Evolutionary conservation across 371 early-diverging fungal species (phyloP).

Genomic region (Batrachochytrium dendrobatidis): DNA sequence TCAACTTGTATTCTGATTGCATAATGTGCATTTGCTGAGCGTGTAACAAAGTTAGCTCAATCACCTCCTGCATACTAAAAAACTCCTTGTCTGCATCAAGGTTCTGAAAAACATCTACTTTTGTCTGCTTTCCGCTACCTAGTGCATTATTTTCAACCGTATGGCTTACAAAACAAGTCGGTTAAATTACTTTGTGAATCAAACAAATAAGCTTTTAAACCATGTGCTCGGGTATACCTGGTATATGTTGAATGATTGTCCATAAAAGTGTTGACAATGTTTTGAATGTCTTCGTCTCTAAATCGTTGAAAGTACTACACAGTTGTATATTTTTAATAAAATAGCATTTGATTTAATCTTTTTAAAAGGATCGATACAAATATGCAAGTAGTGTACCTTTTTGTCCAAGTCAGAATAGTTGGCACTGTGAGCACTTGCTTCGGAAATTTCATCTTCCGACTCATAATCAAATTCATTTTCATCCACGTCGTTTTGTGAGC

Average conservation of each 20-base stretch:
- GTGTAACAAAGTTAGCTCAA: conserved; percentile 46
- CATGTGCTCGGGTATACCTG: too few species aligned
- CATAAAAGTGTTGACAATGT: conserved; percentile 16
- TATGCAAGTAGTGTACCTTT: background rate
- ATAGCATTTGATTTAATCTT: too few species aligned
- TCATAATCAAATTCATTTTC: conserved; percentile 3
- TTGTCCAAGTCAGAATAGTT: conserved; percentile 6
- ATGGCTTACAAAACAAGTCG: too few species aligned
- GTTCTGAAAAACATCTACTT: background rate
- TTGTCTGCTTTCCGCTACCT: background rate
- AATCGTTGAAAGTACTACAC: conserved; percentile 10
- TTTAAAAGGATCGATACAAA: too few species aligned
- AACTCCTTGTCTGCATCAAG: conserved; percentile 19
- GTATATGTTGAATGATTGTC: conserved; percentile 12
- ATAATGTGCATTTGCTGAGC: conserved; percentile 45
- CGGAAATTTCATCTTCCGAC: background rate
- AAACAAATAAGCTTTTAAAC: too few species aligned
- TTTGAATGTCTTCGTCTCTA: conserved; percentile 15
- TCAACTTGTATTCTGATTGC: conserved; percentile 38
- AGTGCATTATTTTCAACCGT: background rate
- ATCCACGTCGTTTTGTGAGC: background rate
- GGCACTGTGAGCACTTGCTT: background rate
- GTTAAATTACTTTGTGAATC: too few species aligned
- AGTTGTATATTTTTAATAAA: too few species aligned
- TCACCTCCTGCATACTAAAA: conserved; percentile 41